Conservation (phyloP, 2,329 filamentous ascomycete species). For the Fusarium graminum region DNA sequence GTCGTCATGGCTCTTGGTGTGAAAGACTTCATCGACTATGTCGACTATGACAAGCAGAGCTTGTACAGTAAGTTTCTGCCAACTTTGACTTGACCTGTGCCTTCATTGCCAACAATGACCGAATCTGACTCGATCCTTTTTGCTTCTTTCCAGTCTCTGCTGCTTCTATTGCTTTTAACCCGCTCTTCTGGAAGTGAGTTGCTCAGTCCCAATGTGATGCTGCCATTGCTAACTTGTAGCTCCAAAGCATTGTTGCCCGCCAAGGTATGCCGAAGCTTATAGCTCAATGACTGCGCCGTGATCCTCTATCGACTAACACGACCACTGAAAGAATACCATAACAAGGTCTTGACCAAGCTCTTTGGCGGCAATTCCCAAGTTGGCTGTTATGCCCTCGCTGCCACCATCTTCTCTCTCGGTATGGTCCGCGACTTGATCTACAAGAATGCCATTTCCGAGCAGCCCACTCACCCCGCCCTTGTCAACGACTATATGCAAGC, state of each 20-base stretch:
- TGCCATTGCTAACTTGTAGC: slow-evolving; percentile 52
- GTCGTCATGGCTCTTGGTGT: slow-evolving; percentile 57
- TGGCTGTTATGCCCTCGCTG: slow-evolving; percentile 91
- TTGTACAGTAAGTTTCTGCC: slow-evolving; percentile 69
- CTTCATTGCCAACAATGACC: slow-evolving; percentile 10
- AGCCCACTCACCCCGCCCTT: slow-evolving; percentile 81
- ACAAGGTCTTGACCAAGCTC: slow-evolving; percentile 87
- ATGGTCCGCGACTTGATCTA: slow-evolving; percentile 90
- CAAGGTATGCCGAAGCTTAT: slow-evolving; percentile 68
- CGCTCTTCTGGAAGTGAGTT: slow-evolving; percentile 98
- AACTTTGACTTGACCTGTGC: slow-evolving; percentile 13
- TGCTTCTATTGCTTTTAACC: slow-evolving; percentile 90
- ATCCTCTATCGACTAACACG: slow-evolving; percentile 29
- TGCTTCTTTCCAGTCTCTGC: slow-evolving; percentile 76
- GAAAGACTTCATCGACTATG: slow-evolving; percentile 68
- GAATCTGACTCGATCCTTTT: slow-evolving; percentile 33
- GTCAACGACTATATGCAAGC: slow-evolving; percentile 69
- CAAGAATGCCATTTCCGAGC: slow-evolving; percentile 82
- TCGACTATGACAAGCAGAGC: slow-evolving; percentile 77
- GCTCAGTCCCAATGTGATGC: slow-evolving; percentile 6
- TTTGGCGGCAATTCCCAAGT: slow-evolving; percentile 81
- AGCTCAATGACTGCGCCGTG: background rate
- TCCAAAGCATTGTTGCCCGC: slow-evolving; percentile 80
- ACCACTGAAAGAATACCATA: slow-evolving; percentile 80
- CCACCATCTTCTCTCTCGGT: slow-evolving; percentile 90